These are phyloP conservation scores for Torulaspora indica DNA, from an alignment of 805 yeast species.

Conservation along the genomic window DNA sequence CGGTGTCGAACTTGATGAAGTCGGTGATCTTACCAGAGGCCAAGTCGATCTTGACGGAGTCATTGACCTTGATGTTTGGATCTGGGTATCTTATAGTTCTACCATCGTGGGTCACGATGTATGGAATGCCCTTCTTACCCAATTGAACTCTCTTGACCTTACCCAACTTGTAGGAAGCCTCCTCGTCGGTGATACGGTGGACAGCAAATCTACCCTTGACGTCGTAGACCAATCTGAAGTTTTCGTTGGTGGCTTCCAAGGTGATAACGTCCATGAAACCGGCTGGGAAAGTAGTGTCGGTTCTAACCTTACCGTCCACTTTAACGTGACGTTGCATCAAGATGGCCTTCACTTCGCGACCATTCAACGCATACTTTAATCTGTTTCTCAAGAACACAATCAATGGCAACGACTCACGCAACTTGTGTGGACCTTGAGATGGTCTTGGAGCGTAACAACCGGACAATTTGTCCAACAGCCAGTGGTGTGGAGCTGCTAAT, in stretches of 20 bases:
- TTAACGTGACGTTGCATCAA: constrained; percentile 97
- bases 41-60: constrained; percentile 94
- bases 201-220: constrained; percentile 98
- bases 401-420: constrained; percentile 96
- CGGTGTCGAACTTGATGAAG: constrained; percentile 88
- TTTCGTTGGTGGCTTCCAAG: constrained; percentile 96
- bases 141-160: constrained; percentile 97
- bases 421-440: constrained; percentile 99
- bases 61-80: constrained; percentile 94
- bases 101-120: constrained; percentile 99
- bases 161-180: constrained; percentile 96
- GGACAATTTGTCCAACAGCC: constrained; percentile 99
- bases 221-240: constrained; percentile 98
- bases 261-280: constrained; percentile 99
- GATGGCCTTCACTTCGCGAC: constrained; percentile 98
- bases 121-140: constrained; percentile 98
- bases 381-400: constrained; percentile 97
- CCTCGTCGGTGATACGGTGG: constrained; percentile 99
- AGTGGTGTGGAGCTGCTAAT: constrained; percentile 99
- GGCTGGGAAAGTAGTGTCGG: constrained; percentile 97
- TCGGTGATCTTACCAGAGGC: constrained; percentile 92
- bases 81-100: constrained; percentile 99
- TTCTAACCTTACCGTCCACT: constrained; percentile 99
- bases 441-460: constrained; percentile 99
- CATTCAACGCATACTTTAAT: constrained; percentile 97